Conservation (phyloP, 2,329 filamentous ascomycete species). For the Cordyceps javanica region DNA sequence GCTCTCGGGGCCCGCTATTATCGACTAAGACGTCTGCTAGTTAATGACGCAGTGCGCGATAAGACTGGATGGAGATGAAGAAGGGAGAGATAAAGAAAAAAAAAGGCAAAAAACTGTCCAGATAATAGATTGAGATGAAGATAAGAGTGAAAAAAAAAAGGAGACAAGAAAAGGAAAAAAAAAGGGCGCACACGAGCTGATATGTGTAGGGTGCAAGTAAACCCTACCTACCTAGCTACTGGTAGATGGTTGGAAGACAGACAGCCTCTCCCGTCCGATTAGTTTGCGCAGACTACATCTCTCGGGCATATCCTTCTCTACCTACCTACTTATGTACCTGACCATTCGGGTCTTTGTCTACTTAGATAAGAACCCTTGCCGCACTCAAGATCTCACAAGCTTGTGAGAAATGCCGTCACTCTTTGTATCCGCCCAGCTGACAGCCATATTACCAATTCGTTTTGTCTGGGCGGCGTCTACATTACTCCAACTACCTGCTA, state of each 20-base stretch:
- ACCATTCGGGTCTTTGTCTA: background rate
- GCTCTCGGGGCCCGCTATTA: background rate
- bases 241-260: too few relatives aligned
- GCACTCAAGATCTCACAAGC: background rate
- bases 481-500: too few relatives aligned
- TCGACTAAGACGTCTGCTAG: conserved; percentile 1
- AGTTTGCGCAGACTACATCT: too few relatives aligned
- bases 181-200: background rate
- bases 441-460: background rate
- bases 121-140: background rate
- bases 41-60: conserved; percentile 7
- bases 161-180: background rate
- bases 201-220: background rate
- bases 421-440: conserved; percentile 1
- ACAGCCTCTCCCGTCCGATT: too few relatives aligned
- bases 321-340: background rate
- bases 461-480: background rate
- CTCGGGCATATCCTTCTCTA: too few relatives aligned
- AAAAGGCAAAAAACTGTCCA: background rate
- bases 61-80: conserved; percentile 7
- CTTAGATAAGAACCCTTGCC: background rate
- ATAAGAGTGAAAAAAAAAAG: background rate
- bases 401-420: background rate
- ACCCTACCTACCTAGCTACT: background rate
- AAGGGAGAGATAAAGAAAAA: too few relatives aligned